Base-by-base conservation (phyloP, 148 eudicot genomes). In the Oxyria digyna region DNA sequence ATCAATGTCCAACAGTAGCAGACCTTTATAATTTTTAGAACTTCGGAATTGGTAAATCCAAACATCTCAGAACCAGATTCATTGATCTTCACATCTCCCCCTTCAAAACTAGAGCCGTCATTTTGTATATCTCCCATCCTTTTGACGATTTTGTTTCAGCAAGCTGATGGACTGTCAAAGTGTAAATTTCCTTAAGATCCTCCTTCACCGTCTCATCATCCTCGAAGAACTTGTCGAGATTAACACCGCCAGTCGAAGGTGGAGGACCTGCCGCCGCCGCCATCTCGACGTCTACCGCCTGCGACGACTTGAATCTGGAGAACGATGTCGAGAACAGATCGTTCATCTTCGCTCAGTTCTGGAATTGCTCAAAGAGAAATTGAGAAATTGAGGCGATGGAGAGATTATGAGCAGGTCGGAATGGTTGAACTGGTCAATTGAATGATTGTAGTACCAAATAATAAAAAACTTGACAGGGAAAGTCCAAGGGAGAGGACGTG, bases 181-280 rank as follows among this genome's bases (percentile, higher is more conserved):
- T n/a, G 32, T 89, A 91, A 49, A 89, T 83, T 18, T 80, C 85
- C 13, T 71, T 59, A 31, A 93, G 74, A 32, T 87, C 89, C 4
- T 85, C 83, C 38, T 89, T 87, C 42, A 93, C 71, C 0, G 79
- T 79, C 18, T 85, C 98, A 0, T 87, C 96, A 24, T 89, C 98
- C 15, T 74, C 71, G 79, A 87, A 89, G 80, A 93, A 93, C 62
- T 76, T 78, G 73, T 93, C 97, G 31, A 90, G 89, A 73, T 90
- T 83, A 2, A 75, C 81, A 0, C 79, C 78, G 13, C 67, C 73
- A 46, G 78, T 63, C 32, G 70, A 24, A 57, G 45, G 73, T 1
- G 54, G 29, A 18, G 41, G 29, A 26, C 32, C 31, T 68, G 69
- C 13, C 65, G 65, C 37, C 21, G 72, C 69, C 15, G 73, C 73